A percentile compares a stretch with the other conserved stretches of the same genome.
phyloP scores from a whole-genome alignment of 1,284 basidiomycete genomes.

The Neotropicomus parvogracilis region DNA sequence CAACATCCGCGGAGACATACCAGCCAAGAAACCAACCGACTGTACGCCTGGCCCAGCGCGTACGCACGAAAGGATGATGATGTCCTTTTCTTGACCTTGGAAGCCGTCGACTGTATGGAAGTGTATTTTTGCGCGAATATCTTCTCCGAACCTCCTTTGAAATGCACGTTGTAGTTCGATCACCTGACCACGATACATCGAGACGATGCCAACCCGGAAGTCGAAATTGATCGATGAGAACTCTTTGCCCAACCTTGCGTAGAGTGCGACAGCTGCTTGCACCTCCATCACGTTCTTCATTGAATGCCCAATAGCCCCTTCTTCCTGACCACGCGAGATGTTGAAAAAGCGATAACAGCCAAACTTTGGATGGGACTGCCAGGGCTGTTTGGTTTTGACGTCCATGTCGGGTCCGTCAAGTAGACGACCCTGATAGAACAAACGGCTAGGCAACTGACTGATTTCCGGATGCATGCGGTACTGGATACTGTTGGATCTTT shows the following conservation, averaged over 20 bases:
- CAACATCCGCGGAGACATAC: conserved; percentile 38
- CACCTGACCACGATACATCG: conserved; percentile 95
- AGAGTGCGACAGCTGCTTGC: conserved; percentile 76
- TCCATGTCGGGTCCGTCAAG: conserved; percentile 90
- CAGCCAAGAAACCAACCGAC: conserved; percentile 85
- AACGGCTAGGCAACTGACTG: conserved; percentile 80
- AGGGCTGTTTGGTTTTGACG: conserved; percentile 75
- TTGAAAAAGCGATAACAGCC: conserved; percentile 91
- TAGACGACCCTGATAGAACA: conserved; percentile 86
- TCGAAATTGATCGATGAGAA: conserved; percentile 67
- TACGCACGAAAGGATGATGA: conserved; percentile 94
- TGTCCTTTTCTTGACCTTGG: conserved; percentile 96
- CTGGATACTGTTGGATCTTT: conserved; percentile 69
- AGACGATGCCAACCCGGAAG: conserved; percentile 84
- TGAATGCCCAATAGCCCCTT: conserved; percentile 61
- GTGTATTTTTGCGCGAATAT: conserved; percentile 74
- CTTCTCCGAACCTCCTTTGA: conserved; percentile 65
- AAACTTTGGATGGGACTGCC: conserved; percentile 82
- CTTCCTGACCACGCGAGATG: conserved; percentile 60
- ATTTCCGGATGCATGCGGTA: conserved; percentile 99
- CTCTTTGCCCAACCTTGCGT: conserved; percentile 67
- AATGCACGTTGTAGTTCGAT: conserved; percentile 75
- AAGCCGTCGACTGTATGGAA: conserved; percentile 99
- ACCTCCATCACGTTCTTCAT: conserved; percentile 79
- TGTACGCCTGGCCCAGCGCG: conserved; percentile 81